These are phyloP conservation scores for Helichrysum umbraculigerum DNA, from an alignment of 129 eudicot species.

Conservation along the genomic window DNA sequence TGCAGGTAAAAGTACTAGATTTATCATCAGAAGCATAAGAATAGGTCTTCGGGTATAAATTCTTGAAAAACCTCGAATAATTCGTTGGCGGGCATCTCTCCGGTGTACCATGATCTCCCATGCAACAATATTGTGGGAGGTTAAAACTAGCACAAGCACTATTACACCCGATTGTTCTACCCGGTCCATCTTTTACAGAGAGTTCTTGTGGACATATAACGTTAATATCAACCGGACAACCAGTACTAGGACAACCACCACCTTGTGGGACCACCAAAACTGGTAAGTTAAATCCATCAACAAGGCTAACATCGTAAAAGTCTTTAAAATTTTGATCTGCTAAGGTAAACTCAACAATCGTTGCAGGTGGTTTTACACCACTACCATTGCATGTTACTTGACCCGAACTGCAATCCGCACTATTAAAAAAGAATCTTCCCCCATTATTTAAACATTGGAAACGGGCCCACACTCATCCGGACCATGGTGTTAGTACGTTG, in stretches of 20 bases:
- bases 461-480: conserved; percentile 52
- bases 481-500: conserved; percentile 38
- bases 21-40: conserved; percentile 43
- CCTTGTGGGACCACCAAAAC: conserved; percentile 27
- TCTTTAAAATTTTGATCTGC: conserved; percentile 27
- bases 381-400: conserved; percentile 46
- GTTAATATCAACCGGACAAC: conserved; percentile 44
- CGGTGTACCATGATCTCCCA: conserved; percentile 25
- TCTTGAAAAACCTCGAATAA: conserved; percentile 42
- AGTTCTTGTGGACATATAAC: conserved; percentile 36
- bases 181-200: conserved; percentile 17
- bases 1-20: background rate
- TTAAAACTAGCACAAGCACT: conserved; percentile 52
- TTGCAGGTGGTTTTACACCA: conserved; percentile 45
- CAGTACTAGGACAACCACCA: conserved; percentile 18
- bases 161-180: conserved; percentile 40
- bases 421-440: conserved; percentile 23
- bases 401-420: conserved; percentile 52
- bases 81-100: conserved; percentile 38
- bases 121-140: conserved; percentile 47
- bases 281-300: conserved; percentile 63
- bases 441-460: conserved; percentile 32
- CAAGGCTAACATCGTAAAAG: conserved; percentile 58
- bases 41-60: conserved; percentile 47
- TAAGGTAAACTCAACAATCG: conserved; percentile 52